phyloP scores from a whole-genome alignment of 2,329 filamentous ascomycete species.

The Raffaelea albimanens region DNA sequence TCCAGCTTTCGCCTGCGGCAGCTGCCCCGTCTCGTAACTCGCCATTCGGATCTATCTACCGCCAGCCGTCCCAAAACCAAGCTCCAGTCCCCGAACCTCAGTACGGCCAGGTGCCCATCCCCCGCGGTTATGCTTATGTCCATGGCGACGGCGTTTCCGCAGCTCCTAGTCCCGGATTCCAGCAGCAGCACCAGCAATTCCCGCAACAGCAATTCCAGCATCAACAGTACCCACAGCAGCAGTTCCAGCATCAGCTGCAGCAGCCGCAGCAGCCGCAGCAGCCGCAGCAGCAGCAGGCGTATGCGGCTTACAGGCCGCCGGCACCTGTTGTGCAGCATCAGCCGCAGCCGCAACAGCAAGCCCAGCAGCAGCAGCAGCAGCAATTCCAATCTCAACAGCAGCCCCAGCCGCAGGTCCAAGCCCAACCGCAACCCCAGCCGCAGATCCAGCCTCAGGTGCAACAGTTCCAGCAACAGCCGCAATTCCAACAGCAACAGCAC shows the following conservation, averaged over 20 bases:
- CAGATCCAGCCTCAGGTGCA: background rate
- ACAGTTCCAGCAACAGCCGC: background rate
- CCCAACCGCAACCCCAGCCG: background rate
- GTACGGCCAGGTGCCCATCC: constrained; percentile 29
- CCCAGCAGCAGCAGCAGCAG: background rate
- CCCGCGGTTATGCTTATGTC: constrained; percentile 24
- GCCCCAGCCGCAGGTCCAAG: background rate
- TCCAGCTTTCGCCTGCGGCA: background rate
- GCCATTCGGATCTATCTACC: too few species aligned
- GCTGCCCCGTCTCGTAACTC: too few species aligned
- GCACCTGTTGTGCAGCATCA: background rate
- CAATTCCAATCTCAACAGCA: background rate
- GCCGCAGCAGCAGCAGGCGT: background rate
- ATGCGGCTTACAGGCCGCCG: background rate
- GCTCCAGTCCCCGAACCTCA: constrained; percentile 17
- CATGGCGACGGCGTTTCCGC: constrained; percentile 24
- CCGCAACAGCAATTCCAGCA: background rate
- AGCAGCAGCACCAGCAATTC: background rate
- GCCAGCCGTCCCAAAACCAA: too few species aligned
- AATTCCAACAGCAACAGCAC: background rate
- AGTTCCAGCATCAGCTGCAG: background rate
- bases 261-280: background rate
- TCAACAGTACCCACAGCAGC: background rate
- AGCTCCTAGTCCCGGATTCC: background rate
- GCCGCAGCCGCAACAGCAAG: background rate